Conservation (phyloP, 352 stramenopile species). For the Pythium vanterpoolii region DNA sequence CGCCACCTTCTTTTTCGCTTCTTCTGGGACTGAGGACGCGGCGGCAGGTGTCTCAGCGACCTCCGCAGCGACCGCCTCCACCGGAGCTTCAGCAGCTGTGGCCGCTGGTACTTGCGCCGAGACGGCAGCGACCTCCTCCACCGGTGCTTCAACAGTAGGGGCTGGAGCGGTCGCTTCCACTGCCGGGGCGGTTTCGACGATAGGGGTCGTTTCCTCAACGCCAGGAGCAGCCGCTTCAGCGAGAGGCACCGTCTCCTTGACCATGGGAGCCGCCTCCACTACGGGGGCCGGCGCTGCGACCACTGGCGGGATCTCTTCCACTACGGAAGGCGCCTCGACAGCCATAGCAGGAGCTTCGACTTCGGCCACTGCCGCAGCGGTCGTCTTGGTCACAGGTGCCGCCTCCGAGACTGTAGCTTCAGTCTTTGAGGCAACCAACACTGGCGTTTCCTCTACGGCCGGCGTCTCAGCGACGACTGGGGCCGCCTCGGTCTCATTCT, state of each 20-base stretch:
- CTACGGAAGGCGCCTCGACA: neutral
- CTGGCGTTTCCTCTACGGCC: neutral
- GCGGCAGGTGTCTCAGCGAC: neutral
- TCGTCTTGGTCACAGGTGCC: neutral
- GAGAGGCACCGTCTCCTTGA: neutral
- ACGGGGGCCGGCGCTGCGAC: neutral
- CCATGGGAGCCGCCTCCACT: neutral
- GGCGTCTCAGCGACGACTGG: neutral
- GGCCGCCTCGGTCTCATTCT: conserved; percentile 5
- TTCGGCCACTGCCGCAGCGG: neutral
- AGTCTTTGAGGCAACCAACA: neutral
- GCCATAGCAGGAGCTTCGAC: neutral
- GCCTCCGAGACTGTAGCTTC: neutral
- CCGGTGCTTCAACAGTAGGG: neutral
- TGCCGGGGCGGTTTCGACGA: conserved; percentile 8
- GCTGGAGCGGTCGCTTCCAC: neutral
- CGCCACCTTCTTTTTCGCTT: conserved; percentile 11
- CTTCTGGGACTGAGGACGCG: neutral
- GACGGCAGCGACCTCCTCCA: conserved; percentile 5
- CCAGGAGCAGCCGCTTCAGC: conserved; percentile 7
- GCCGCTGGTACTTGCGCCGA: neutral
- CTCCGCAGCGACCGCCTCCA: conserved; percentile 1
- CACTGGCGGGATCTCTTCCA: neutral
- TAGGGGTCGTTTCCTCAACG: neutral
- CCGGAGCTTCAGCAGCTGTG: neutral